A percentile compares a stretch with the other conserved stretches of the same genome.
Evolutionary conservation across 441 rosid genomes (phyloP).

Genomic region (Pelargonium cotyledonis): DNA sequence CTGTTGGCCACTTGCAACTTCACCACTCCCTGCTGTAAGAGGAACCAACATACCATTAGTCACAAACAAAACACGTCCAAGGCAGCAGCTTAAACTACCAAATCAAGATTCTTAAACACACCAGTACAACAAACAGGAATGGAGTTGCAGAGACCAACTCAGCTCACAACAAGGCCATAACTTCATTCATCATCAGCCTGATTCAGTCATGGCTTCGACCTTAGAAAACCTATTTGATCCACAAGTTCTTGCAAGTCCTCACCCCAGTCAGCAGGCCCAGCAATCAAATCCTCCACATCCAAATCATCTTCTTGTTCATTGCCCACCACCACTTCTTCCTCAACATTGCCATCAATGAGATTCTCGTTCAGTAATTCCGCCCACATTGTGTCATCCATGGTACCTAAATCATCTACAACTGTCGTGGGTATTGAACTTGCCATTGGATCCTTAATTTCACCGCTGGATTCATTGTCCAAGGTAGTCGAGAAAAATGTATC

Average conservation of each 20-base stretch:
- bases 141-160: slow-evolving; percentile 36
- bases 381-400: slow-evolving; percentile 32
- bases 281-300: slow-evolving; percentile 46
- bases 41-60: slow-evolving; percentile 18
- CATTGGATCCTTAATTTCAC: slow-evolving; percentile 17
- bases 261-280: slow-evolving; percentile 35
- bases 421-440: slow-evolving; percentile 19
- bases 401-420: slow-evolving; percentile 19
- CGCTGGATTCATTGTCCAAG: slow-evolving; percentile 40
- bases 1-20: slow-evolving; percentile 34
- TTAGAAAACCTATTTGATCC: slow-evolving; percentile 58
- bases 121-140: slow-evolving; percentile 22
- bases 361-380: slow-evolving; percentile 43
- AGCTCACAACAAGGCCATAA: slow-evolving; percentile 7
- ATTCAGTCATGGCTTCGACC: slow-evolving; percentile 37
- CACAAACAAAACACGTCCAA: background rate
- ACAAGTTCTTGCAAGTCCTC: slow-evolving; percentile 46
- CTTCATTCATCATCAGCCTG: slow-evolving; percentile 9
- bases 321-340: slow-evolving; percentile 25
- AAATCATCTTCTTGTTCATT: slow-evolving; percentile 35
- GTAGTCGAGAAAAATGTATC: slow-evolving; percentile 39
- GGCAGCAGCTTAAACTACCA: background rate
- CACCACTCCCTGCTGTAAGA: slow-evolving; percentile 29
- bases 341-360: slow-evolving; percentile 22
- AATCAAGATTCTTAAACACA: slow-evolving; percentile 16